Conservation (phyloP, 306 rosid genomes). For the Purshia tridentata region DNA sequence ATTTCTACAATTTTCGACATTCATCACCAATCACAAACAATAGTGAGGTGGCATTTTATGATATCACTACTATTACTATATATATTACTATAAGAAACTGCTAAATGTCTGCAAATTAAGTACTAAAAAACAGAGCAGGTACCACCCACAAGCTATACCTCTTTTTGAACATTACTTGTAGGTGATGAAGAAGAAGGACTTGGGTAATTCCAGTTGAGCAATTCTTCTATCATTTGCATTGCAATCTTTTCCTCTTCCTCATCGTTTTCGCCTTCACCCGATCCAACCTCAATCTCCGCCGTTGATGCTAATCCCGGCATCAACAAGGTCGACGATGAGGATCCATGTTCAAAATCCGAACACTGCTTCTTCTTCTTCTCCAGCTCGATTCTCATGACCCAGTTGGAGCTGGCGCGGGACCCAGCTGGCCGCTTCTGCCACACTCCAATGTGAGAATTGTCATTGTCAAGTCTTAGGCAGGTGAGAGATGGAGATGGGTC, state of each 20-base stretch:
- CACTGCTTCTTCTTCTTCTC: conserved; percentile 45
- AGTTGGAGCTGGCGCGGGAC: conserved; percentile 63
- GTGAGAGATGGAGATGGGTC: conserved; percentile 92
- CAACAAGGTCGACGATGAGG: not conserved
- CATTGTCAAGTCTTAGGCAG: conserved; percentile 85
- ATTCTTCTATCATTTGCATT: conserved; percentile 93
- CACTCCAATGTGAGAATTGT: conserved; percentile 90
- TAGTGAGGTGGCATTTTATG: not conserved
- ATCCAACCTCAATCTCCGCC: not conserved
- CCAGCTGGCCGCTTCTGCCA: conserved; percentile 92
- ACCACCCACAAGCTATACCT: too few relatives aligned
- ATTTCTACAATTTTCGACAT: not conserved
- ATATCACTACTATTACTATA: not conserved
- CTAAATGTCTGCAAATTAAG: too few relatives aligned
- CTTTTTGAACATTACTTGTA: conserved; percentile 24
- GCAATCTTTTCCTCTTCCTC: conserved; percentile 73
- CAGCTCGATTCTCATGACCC: conserved; percentile 96
- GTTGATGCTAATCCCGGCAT: not conserved
- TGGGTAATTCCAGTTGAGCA: conserved; percentile 76
- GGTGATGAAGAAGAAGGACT: conserved; percentile 19
- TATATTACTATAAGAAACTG: not conserved
- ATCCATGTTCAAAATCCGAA: not conserved
- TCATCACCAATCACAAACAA: not conserved
- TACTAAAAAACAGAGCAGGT: too few relatives aligned
- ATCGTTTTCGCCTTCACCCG: not conserved